Conservation (phyloP, 108 stramenopile genomes). For the Nitzschia putrida region DNA sequence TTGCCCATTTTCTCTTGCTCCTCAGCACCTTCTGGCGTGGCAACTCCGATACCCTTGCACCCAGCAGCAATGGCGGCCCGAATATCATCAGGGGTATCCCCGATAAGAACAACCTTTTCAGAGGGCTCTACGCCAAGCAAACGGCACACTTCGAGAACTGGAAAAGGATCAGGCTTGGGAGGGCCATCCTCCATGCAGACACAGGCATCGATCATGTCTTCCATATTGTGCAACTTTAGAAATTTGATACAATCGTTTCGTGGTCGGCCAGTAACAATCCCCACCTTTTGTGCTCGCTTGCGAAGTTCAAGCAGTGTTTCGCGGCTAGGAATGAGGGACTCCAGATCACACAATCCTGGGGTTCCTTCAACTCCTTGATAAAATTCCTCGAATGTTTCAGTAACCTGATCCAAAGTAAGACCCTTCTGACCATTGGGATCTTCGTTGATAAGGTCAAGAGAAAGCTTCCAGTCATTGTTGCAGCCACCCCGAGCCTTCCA, state of each 20-base stretch:
- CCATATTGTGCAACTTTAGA: constrained; percentile 56
- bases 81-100: constrained; percentile 93
- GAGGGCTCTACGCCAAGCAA: constrained; percentile 57
- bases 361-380: constrained; percentile 70
- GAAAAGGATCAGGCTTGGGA: constrained; percentile 87
- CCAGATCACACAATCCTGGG: constrained; percentile 63
- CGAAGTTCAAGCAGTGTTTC: constrained; percentile 66
- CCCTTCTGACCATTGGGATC: constrained; percentile 54
- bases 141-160: constrained; percentile 56
- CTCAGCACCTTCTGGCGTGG: constrained; percentile 77
- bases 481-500: constrained; percentile 85
- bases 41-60: constrained; percentile 74
- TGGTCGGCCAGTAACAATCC: constrained; percentile 89
- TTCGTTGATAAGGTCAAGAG: constrained; percentile 59
- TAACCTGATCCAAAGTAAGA: constrained; percentile 79
- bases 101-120: constrained; percentile 63
- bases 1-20: constrained; percentile 42
- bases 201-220: constrained; percentile 54
- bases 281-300: constrained; percentile 56
- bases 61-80: constrained; percentile 74
- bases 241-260: constrained; percentile 81
- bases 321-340: constrained; percentile 67
- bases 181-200: constrained; percentile 94
- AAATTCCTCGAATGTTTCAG: constrained; percentile 81
- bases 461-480: constrained; percentile 93